These are phyloP conservation scores for Fusarium denticulatum DNA, from an alignment of 2,329 filamentous ascomycete species.

Conservation along the genomic window DNA sequence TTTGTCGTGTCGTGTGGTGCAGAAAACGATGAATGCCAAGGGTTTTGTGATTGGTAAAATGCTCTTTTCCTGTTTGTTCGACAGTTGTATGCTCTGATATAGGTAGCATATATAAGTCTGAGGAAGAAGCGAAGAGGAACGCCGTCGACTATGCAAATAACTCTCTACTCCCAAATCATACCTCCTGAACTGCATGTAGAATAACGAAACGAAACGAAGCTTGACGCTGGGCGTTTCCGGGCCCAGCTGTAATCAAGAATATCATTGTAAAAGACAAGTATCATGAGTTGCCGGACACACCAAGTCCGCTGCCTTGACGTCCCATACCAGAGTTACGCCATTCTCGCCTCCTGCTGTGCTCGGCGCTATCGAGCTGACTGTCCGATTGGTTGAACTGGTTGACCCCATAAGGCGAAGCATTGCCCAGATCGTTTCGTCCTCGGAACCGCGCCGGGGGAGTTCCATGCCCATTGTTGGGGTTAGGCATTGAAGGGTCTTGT, in stretches of 20 bases:
- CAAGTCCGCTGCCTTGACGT: conserved; percentile 60
- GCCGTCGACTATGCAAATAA: conserved; percentile 53
- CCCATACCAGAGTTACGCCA: conserved; percentile 68
- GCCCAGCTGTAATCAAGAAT: conserved; percentile 32
- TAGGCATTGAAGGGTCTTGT: conserved; percentile 63
- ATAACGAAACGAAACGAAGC: conserved; percentile 36
- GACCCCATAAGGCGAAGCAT: conserved; percentile 56
- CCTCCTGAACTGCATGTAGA: conserved; percentile 38
- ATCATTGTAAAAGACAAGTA: conserved; percentile 24
- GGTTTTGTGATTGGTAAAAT: conserved; percentile 22
- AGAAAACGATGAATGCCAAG: conserved; percentile 29
- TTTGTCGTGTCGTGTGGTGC: conserved; percentile 34
- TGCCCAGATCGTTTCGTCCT: conserved; percentile 55
- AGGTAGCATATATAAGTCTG: conserved; percentile 11
- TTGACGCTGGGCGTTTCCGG: conserved; percentile 16
- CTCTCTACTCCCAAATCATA: conserved; percentile 48
- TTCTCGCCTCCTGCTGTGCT: conserved; percentile 59
- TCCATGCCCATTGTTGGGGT: conserved; percentile 52
- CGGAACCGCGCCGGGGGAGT: conserved; percentile 62
- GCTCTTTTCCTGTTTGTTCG: conserved; percentile 32
- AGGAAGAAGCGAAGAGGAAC: conserved; percentile 45
- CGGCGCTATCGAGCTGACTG: conserved; percentile 51
- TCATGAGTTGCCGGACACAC: conserved; percentile 59
- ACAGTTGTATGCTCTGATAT: conserved; percentile 6
- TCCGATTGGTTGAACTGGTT: conserved; percentile 58